Base-by-base conservation (phyloP, 1,284 basidiomycete genomes). In the Cutaneotrichosporon curvatum region DNA sequence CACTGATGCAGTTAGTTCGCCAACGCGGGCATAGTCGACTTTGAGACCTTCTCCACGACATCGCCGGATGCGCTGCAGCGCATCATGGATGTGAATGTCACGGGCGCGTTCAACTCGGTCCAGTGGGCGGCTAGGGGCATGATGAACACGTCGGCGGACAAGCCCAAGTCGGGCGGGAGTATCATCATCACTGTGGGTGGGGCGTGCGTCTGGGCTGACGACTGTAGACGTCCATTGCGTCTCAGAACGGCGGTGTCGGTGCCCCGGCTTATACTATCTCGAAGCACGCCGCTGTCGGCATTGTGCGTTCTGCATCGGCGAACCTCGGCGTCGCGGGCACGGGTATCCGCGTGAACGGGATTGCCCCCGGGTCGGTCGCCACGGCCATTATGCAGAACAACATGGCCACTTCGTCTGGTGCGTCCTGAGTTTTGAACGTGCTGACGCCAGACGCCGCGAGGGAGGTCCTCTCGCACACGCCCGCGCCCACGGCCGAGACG, bases 11-110 rank as follows among this genome's bases (percentile, higher is more conserved):
- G 25, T 12, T 12, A 48, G 51, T 52, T 48, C 25, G 51, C 51
- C 30, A 52, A 52, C 31, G 51, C 51, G 4, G 51, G 51, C 14
- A 48, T 48, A 10, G 46, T 52, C 39, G 47, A 52, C 37, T 52
- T 52, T 35, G 51, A 52, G 37, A 31, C 35, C 12, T 43, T 52
- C 19, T 16, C 23, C 19, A 48, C 43, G 5, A 48, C 46, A 22
- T 48, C 45, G 9, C 30, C 45, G 0, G 30, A 32, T 15, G 43
- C 19, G 21, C 37, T 20, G 22, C 36, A 35, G 21, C 46, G 47
- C 34, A 42, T 43, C 39, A 43, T 53, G 43, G 44, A 53, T 23
- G 47, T 53, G 43, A 53, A 48, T 39, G 51, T 53, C n/a, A 33
- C 45, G 2, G 51, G 47, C 18, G 44, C 51, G 6, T 49, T 49